Conservation (phyloP, 129 eudicot species). For the Apium graveolens region DNA sequence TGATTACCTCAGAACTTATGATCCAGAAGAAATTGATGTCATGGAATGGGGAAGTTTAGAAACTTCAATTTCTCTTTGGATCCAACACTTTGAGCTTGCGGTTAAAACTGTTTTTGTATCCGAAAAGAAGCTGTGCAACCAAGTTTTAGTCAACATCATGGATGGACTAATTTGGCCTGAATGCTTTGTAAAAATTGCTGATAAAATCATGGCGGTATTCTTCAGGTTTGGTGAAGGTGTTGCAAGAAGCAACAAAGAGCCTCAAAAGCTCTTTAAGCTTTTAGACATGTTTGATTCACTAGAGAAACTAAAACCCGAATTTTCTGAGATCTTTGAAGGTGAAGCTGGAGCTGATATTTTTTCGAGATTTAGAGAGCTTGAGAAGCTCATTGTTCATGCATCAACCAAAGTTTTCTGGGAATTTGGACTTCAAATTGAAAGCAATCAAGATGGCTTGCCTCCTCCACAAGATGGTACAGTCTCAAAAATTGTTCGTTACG, state of each 20-base stretch:
- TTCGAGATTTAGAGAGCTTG: constrained; percentile 55
- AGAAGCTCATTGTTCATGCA: constrained; percentile 65
- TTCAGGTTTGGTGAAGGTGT: constrained; percentile 84
- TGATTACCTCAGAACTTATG: constrained; percentile 58
- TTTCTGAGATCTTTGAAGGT: constrained; percentile 51
- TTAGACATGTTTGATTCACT: constrained; percentile 74
- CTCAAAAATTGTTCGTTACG: constrained; percentile 60
- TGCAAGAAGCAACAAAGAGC: constrained; percentile 75
- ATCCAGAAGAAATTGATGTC: constrained; percentile 61
- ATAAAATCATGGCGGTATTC: constrained; percentile 87
- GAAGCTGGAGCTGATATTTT: constrained; percentile 69
- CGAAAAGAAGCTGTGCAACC: constrained; percentile 57
- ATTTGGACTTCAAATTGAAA: constrained; percentile 74
- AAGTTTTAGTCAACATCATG: constrained; percentile 54
- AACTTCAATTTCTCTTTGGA: constrained; percentile 68
- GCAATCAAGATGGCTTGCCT: constrained; percentile 61
- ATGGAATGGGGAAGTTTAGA: constrained; percentile 78
- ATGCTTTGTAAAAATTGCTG: constrained; percentile 66
- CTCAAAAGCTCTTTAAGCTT: constrained; percentile 74
- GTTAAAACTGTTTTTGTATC: constrained; percentile 55
- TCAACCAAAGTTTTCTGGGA: constrained; percentile 71
- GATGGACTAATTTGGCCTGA: constrained; percentile 72
- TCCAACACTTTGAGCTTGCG: constrained; percentile 73
- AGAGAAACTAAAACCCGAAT: constrained; percentile 46
- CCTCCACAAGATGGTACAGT: constrained; percentile 76